Conservation (phyloP, 768 basidiomycete species). For the Boletus barrowsii region DNA sequence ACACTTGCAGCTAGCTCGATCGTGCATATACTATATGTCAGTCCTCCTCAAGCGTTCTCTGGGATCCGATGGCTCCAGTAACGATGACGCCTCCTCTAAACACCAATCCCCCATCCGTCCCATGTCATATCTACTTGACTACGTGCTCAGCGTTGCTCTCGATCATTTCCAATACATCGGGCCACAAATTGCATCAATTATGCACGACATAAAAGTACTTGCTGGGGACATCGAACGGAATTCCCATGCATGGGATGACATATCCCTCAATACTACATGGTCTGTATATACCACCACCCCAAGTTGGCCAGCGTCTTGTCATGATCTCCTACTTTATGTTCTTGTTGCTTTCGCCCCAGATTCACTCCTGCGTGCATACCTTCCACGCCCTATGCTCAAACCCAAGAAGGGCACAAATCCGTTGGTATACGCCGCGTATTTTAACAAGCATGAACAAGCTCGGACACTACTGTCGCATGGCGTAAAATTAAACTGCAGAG, state of each 20-base stretch:
- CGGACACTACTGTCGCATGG: neutral
- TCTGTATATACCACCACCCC: neutral
- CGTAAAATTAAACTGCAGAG: neutral
- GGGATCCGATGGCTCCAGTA: neutral
- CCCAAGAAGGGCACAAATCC: slow-evolving; percentile 4
- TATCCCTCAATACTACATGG: neutral
- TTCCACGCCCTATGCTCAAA: neutral
- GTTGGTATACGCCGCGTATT: slow-evolving; percentile 1
- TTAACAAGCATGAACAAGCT: neutral
- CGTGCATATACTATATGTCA: slow-evolving; percentile 5
- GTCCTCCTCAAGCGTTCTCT: neutral
- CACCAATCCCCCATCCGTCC: neutral
- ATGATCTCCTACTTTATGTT: slow-evolving; percentile 1
- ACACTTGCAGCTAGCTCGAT: neutral
- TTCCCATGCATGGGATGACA: neutral
- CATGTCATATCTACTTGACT: neutral
- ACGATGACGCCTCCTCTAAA: neutral
- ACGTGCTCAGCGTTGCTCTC: neutral
- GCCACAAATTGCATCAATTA: neutral
- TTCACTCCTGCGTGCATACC: neutral
- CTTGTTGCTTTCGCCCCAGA: neutral
- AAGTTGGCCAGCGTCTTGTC: neutral
- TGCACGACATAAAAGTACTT: neutral
- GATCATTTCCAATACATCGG: neutral
- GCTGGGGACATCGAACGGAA: neutral